Evolutionary conservation across 176 grass and related monocot genomes (phyloP), one percentile per base, ranked within the genome.

Genomic region (Oryza meridionalis): DNA sequence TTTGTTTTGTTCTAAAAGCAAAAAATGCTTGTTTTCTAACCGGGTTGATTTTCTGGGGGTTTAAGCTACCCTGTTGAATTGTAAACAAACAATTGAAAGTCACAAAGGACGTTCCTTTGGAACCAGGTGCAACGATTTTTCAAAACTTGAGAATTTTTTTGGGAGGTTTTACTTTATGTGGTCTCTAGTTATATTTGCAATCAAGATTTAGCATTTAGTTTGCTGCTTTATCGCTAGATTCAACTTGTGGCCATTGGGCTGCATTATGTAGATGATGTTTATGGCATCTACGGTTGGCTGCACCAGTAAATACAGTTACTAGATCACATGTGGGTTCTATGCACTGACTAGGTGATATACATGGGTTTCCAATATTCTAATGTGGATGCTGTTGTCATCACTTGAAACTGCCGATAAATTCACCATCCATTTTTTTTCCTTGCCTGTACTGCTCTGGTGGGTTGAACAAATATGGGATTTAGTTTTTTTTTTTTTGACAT

Each of bases 201-300:
- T 81, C 21, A 59, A 29, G 4, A 81, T 71, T 69, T 80, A 69
- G 7, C n/a, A 81, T 33, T 81, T 58, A 70, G 32, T 38, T 70
- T 81, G 67, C 45, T 70, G 8, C 38, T 40, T 32, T 81, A 27
- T 55, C 40, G 29, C 14, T 21, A 40, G 17, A 3, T 79, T 76
- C 33, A 11, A 71, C 50, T 71, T 70, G n/a, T 42, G 79, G 33
- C 33, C 67, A 59, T 81, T 59, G 7, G 68, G 5, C 79, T 58
- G 69, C 58, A 71, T 81, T 51, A 71, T 5, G 10, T 59, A n/a
- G 47, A 59, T 40, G 47, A 70, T 32, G 19, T 12, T 70, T 42
- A 55, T 68, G 50, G 29, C 64, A 13, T 80, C 19, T n/a, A 65
- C 42, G 24, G 62, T 66, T 67, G 45, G 17, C 49, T 24, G 25